phyloP scores from a whole-genome alignment of 202 grass and related monocot species.

The Carex arenaria region DNA sequence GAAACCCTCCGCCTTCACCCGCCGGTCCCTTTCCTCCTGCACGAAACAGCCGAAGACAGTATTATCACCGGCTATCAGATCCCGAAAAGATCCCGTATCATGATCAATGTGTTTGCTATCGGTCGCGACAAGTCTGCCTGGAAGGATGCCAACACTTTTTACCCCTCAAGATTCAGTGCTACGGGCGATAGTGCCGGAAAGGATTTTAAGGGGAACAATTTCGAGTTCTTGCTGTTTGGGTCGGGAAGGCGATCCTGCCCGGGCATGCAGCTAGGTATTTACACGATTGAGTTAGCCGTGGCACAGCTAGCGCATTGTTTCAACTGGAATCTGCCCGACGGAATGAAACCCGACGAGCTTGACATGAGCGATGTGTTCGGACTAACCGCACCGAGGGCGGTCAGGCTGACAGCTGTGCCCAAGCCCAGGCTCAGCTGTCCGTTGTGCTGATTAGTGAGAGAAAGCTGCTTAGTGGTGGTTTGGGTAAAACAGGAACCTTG shows the following conservation, averaged over 20 bases:
- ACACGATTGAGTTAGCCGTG: conserved; percentile 64
- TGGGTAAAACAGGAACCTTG: neutral
- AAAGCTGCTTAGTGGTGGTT: neutral
- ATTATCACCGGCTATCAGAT: conserved; percentile 56
- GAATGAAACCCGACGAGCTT: conserved; percentile 72
- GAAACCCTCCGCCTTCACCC: conserved; percentile 95
- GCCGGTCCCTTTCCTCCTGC: conserved; percentile 87
- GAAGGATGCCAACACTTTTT: conserved; percentile 62
- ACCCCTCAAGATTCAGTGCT: conserved; percentile 45
- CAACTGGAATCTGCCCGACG: conserved; percentile 59
- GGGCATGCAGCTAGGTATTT: conserved; percentile 61
- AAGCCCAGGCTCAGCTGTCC: conserved; percentile 47
- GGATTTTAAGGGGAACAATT: conserved; percentile 82
- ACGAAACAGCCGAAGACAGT: conserved; percentile 74
- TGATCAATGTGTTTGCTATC: conserved; percentile 87
- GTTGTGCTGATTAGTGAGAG: conserved; percentile 5
- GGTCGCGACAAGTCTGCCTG: conserved; percentile 54
- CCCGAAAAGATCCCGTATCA: conserved; percentile 55
- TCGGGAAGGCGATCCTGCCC: conserved; percentile 81
- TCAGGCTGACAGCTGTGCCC: conserved; percentile 58
- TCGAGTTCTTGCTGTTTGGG: conserved; percentile 88
- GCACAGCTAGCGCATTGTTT: conserved; percentile 74
- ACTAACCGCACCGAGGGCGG: conserved; percentile 73
- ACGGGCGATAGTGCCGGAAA: conserved; percentile 28
- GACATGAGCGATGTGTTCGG: conserved; percentile 87